These are phyloP conservation scores for Xanthoconium separans DNA, from an alignment of 1,284 basidiomycete species.

Conservation along the genomic window DNA sequence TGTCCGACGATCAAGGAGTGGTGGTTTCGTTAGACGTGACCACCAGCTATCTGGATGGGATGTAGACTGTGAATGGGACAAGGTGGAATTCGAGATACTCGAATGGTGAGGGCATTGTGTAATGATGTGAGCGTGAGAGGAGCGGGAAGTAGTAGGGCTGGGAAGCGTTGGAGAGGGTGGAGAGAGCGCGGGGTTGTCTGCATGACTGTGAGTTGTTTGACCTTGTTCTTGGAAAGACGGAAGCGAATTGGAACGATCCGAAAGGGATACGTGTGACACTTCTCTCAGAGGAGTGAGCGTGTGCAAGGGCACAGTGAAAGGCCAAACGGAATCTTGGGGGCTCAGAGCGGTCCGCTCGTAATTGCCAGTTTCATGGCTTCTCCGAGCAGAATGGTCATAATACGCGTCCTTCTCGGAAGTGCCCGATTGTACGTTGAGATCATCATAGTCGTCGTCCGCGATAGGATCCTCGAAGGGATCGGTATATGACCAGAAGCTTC, in stretches of 20 bases:
- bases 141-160: constrained; percentile 17
- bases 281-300: constrained; percentile 30
- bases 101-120: constrained; percentile 12
- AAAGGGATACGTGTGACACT: constrained; percentile 20
- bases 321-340: constrained; percentile 26
- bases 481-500: constrained; percentile 22
- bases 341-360: constrained; percentile 28
- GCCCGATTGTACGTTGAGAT: constrained; percentile 11
- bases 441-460: constrained; percentile 22
- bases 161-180: constrained; percentile 7
- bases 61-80: constrained; percentile 32
- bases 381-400: constrained; percentile 39
- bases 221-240: constrained; percentile 29
- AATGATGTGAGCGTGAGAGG: constrained; percentile 12
- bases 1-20: constrained; percentile 41
- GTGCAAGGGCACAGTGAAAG: constrained; percentile 29
- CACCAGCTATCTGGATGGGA: constrained; percentile 48
- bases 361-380: constrained; percentile 27
- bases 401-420: constrained; percentile 21
- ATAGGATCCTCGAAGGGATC: constrained; percentile 30
- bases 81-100: constrained; percentile 26
- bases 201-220: constrained; percentile 29
- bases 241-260: constrained; percentile 26
- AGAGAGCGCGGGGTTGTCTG: constrained; percentile 12
- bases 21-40: constrained; percentile 42